phyloP scores from a whole-genome alignment of 768 basidiomycete species.

The Tulasnella sp. region DNA sequence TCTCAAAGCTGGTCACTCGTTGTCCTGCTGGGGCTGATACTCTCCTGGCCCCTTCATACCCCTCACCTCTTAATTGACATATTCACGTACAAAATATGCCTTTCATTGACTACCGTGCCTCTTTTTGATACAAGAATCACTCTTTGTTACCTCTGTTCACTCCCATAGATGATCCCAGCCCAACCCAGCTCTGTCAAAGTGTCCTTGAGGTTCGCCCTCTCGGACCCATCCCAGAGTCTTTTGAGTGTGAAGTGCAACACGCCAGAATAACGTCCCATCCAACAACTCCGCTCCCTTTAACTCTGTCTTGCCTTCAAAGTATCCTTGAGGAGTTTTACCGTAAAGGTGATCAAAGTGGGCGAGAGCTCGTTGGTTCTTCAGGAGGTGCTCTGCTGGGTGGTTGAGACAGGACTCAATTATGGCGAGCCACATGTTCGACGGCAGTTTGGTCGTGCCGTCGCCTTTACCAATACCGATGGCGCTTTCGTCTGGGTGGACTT shows the following conservation, averaged over 20 bases:
- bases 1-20: no score
- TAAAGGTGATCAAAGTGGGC: slow-evolving; percentile 13
- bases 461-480: neutral
- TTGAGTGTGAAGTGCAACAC: slow-evolving; percentile 52
- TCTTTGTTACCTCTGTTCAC: neutral
- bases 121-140: neutral
- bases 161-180: slow-evolving; percentile 27
- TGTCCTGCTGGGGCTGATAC: no score
- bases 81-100: no score
- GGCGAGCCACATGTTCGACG: slow-evolving; percentile 16
- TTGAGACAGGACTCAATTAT: slow-evolving; percentile 16
- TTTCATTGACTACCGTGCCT: neutral
- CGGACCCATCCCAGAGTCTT: slow-evolving; percentile 43
- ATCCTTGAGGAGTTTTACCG: slow-evolving; percentile 26
- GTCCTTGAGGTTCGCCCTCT: slow-evolving; percentile 37
- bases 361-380: slow-evolving; percentile 23
- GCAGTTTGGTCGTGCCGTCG: neutral
- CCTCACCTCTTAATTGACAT: no score
- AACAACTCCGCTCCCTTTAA: slow-evolving; percentile 50
- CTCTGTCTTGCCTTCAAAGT: slow-evolving; percentile 31
- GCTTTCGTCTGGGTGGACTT: neutral
- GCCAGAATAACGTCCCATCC: slow-evolving; percentile 62
- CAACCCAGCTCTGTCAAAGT: slow-evolving; percentile 37
- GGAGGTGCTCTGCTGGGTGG: slow-evolving; percentile 26
- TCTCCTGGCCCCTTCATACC: no score